These are phyloP conservation scores for Atkinsonella texensis DNA, from an alignment of 2,329 filamentous ascomycete species.

Conservation along the genomic window DNA sequence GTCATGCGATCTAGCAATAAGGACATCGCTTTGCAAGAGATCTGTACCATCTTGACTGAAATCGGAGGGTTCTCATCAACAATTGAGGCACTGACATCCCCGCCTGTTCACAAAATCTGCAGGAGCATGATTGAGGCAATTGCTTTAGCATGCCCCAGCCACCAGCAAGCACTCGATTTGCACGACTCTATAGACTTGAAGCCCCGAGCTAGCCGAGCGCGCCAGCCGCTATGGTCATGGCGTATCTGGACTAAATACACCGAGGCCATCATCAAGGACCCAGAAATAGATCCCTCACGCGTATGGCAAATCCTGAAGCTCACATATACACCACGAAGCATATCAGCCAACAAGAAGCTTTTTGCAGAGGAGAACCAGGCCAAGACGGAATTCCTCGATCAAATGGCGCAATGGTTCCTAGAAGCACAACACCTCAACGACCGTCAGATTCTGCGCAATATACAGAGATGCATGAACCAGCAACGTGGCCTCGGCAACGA, in stretches of 20 bases:
- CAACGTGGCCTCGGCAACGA: constrained; percentile 13
- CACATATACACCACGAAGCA: not conserved
- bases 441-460: constrained; percentile 18
- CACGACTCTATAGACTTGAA: constrained; percentile 10
- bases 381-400: constrained; percentile 18
- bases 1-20: constrained; percentile 3
- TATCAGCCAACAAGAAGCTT: not conserved
- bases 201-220: not conserved
- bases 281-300: constrained; percentile 10
- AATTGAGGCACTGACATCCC: constrained; percentile 3
- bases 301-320: constrained; percentile 20
- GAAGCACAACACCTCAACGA: constrained; percentile 16
- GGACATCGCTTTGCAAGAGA: constrained; percentile 5
- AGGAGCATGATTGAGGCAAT: constrained; percentile 9
- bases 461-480: constrained; percentile 16
- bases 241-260: constrained; percentile 20
- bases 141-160: constrained; percentile 12
- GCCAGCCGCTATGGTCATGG: constrained; percentile 18
- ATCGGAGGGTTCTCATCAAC: constrained; percentile 9
- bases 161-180: constrained; percentile 15
- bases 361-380: constrained; percentile 6
- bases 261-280: constrained; percentile 21
- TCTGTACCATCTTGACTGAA: constrained; percentile 8
- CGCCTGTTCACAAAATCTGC: constrained; percentile 4
- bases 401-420: constrained; percentile 20